A percentile compares a stretch with the other conserved stretches of the same genome.
Conservation (phyloP, 2,329 filamentous ascomycete genomes). For the Fusarium musae region DNA sequence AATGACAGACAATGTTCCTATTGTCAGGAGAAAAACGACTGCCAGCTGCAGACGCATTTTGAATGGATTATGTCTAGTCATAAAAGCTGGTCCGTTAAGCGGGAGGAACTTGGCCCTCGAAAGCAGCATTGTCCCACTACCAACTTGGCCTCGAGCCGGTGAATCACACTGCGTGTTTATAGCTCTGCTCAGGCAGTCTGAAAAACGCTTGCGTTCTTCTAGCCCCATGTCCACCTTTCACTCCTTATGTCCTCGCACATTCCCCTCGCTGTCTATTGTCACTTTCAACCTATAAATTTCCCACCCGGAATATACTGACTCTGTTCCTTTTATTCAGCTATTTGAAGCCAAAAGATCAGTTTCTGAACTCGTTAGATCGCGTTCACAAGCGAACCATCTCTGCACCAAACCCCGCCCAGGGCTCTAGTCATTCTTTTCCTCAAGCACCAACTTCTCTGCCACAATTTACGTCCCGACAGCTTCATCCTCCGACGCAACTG, state of each 20-base stretch:
- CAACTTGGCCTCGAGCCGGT: constrained; percentile 14
- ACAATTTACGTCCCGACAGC: constrained; percentile 25
- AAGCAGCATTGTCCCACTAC: constrained; percentile 7
- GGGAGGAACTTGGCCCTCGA: constrained; percentile 6
- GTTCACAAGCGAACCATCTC: constrained; percentile 62
- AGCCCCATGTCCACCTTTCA: constrained; percentile 7
- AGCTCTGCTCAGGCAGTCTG: not conserved
- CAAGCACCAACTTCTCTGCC: constrained; percentile 34
- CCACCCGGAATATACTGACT: constrained; percentile 8
- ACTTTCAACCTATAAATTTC: constrained; percentile 12
- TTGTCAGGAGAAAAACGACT: constrained; percentile 4
- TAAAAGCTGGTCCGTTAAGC: not conserved
- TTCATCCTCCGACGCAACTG: constrained; percentile 27
- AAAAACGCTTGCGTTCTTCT: not conserved
- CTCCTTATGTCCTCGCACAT: not conserved
- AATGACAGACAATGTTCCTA: constrained; percentile 9
- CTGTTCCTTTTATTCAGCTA: constrained; percentile 5
- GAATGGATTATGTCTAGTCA: not conserved
- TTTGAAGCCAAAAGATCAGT: constrained; percentile 19
- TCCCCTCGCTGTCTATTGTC: not conserved
- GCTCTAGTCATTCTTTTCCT: constrained; percentile 31
- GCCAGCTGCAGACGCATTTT: not conserved
- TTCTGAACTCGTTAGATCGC: constrained; percentile 40
- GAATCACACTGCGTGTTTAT: constrained; percentile 10
- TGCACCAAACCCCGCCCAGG: constrained; percentile 57